phyloP scores from a whole-genome alignment of 2,329 filamentous ascomycete genomes.

The Exserohilum rostratum region DNA sequence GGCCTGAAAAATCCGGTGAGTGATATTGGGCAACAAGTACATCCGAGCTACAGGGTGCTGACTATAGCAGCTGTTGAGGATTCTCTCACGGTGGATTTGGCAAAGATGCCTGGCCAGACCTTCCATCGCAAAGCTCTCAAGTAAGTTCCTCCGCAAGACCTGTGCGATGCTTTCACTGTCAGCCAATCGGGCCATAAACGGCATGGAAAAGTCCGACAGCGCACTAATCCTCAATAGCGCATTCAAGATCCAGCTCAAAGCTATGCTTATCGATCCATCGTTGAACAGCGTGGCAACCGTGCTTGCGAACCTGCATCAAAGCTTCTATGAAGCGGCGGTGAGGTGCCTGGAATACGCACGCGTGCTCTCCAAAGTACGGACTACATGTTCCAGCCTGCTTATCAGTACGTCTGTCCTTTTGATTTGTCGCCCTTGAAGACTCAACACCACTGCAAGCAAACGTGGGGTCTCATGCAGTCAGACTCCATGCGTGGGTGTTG shows the following conservation, averaged over 20 bases:
- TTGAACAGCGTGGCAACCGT: slow-evolving; percentile 76
- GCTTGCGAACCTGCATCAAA: slow-evolving; percentile 74
- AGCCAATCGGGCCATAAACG: slow-evolving; percentile 10
- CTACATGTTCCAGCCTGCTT: slow-evolving; percentile 66
- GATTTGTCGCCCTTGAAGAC: slow-evolving; percentile 1
- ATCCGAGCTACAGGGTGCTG: slow-evolving; percentile 4
- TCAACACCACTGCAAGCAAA: slow-evolving; percentile 15
- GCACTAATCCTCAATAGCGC: slow-evolving; percentile 48
- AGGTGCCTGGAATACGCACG: slow-evolving; percentile 69
- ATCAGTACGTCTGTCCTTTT: slow-evolving; percentile 55
- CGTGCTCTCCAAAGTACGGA: slow-evolving; percentile 63
- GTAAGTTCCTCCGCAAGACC: slow-evolving; percentile 53
- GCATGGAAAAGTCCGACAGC: slow-evolving; percentile 8
- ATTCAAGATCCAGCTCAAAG: slow-evolving; percentile 84
- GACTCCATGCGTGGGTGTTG: slow-evolving; percentile 8
- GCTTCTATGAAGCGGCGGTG: slow-evolving; percentile 77
- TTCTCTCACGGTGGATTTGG: slow-evolving; percentile 79
- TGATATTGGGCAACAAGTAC: background rate
- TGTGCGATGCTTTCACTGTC: background rate
- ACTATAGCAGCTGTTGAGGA: slow-evolving; percentile 62
- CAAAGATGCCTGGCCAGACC: slow-evolving; percentile 72
- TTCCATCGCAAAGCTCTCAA: slow-evolving; percentile 80
- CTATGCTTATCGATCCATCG: slow-evolving; percentile 80
- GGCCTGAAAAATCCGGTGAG: slow-evolving; percentile 58
- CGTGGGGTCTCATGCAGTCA: slow-evolving; percentile 17